A percentile compares a stretch with the other conserved stretches of the same genome.
These are phyloP conservation scores for Astrothelium macrocarpum DNA, from an alignment of 495 filamentous ascomycete species.

Conservation along the genomic window DNA sequence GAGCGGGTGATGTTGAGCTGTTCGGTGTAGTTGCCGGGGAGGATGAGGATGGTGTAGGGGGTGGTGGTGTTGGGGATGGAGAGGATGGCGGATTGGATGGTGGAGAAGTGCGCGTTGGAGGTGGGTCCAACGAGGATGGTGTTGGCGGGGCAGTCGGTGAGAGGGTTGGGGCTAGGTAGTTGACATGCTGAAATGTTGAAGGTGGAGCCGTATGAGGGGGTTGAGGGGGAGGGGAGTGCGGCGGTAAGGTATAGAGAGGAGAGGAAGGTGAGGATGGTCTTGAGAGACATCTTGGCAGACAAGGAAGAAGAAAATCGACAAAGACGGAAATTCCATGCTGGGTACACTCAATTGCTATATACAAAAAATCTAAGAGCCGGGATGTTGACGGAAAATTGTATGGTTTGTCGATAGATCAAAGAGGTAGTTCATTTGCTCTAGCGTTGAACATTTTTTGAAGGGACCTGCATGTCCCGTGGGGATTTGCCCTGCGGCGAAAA, in stretches of 20 bases:
- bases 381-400: constrained; percentile 3
- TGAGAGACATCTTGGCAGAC: background rate
- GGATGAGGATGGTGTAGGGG: constrained; percentile 44
- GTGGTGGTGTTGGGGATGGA: constrained; percentile 44
- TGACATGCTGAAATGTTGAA: constrained; percentile 18
- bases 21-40: constrained; percentile 46
- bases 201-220: constrained; percentile 6
- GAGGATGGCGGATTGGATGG: constrained; percentile 44
- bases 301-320: background rate
- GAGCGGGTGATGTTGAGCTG: constrained; percentile 52
- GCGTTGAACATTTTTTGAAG: background rate
- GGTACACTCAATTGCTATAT: constrained; percentile 3
- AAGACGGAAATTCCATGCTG: background rate
- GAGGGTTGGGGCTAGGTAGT: constrained; percentile 26
- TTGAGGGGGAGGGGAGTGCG: background rate
- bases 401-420: background rate
- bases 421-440: background rate
- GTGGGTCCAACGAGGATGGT: constrained; percentile 40
- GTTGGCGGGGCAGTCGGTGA: constrained; percentile 37
- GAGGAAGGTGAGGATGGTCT: background rate
- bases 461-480: background rate
- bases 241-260: background rate
- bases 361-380: background rate
- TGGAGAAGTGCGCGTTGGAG: constrained; percentile 34
- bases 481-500: background rate